Percentiles rank a stretch among this genome's conserved stretches.
These are phyloP conservation scores for Boletus rex-veris DNA, from an alignment of 768 basidiomycete genomes.

Conservation along the genomic window DNA sequence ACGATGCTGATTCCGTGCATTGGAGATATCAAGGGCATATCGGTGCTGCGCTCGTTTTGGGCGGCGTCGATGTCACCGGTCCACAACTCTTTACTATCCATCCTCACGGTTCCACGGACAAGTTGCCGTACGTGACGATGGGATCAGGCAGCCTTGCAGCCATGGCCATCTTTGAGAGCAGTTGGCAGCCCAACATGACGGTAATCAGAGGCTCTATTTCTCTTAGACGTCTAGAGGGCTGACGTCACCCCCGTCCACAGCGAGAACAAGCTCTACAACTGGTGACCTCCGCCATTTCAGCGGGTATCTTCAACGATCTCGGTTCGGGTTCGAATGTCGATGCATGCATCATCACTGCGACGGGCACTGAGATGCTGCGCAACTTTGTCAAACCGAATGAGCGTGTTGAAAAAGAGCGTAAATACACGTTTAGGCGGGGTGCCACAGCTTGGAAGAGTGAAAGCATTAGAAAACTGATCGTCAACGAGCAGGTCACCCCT, in stretches of 20 bases:
- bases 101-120: constrained; percentile 97
- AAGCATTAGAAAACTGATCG: constrained; percentile 64
- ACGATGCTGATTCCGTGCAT: background rate
- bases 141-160: constrained; percentile 94
- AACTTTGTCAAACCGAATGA: constrained; percentile 93
- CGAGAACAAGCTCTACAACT: constrained; percentile 77
- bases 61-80: constrained; percentile 93
- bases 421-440: constrained; percentile 70
- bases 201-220: constrained; percentile 39
- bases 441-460: constrained; percentile 91
- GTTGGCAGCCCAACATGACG: constrained; percentile 79
- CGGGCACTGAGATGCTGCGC: constrained; percentile 86
- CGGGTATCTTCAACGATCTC: constrained; percentile 99
- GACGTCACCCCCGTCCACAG: constrained; percentile 36
- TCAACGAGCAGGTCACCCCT: constrained; percentile 63
- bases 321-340: constrained; percentile 99
- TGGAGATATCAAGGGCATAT: constrained; percentile 87
- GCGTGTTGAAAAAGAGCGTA: constrained; percentile 72
- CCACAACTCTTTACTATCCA: constrained; percentile 94
- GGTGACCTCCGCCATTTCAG: constrained; percentile 83
- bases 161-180: constrained; percentile 95
- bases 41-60: constrained; percentile 94
- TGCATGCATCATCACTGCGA: constrained; percentile 89
- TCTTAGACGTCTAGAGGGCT: background rate
- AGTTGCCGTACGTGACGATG: constrained; percentile 98